Conservation (phyloP, 164 flowering plant species). For the Tinospora cordifolia region DNA sequence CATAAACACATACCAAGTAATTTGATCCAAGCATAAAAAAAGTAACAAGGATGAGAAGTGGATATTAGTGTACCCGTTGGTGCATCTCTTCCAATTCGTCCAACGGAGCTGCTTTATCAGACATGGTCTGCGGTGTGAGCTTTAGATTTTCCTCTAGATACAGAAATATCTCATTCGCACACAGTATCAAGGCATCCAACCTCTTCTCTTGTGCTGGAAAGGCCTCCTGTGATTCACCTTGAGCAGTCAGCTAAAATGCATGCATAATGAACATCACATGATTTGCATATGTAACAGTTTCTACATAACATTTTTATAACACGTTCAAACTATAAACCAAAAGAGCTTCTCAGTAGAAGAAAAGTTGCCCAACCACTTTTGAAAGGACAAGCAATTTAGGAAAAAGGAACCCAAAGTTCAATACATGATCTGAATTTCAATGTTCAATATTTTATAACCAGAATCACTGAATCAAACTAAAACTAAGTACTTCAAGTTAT, state of each 20-base stretch:
- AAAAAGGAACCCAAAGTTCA: no score
- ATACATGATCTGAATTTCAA: no score
- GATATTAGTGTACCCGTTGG: constrained; percentile 48
- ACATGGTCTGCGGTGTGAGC: constrained; percentile 67
- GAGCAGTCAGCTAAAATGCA: constrained; percentile 8
- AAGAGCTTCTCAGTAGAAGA: no score
- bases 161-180: constrained; percentile 60
- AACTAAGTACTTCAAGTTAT: no score
- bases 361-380: neutral
- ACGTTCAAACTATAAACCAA: neutral
- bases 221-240: constrained; percentile 52
- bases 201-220: constrained; percentile 87
- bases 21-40: neutral
- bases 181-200: constrained; percentile 70
- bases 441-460: no score
- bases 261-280: neutral
- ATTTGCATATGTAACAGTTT: neutral
- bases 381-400: neutral
- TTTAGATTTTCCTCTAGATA: constrained; percentile 87
- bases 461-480: no score
- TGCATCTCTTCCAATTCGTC: constrained; percentile 87
- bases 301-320: neutral
- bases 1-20: neutral
- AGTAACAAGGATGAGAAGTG: neutral
- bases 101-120: constrained; percentile 69